phyloP scores from a whole-genome alignment of 2,329 filamentous ascomycete species.

The Phoma sp. region DNA sequence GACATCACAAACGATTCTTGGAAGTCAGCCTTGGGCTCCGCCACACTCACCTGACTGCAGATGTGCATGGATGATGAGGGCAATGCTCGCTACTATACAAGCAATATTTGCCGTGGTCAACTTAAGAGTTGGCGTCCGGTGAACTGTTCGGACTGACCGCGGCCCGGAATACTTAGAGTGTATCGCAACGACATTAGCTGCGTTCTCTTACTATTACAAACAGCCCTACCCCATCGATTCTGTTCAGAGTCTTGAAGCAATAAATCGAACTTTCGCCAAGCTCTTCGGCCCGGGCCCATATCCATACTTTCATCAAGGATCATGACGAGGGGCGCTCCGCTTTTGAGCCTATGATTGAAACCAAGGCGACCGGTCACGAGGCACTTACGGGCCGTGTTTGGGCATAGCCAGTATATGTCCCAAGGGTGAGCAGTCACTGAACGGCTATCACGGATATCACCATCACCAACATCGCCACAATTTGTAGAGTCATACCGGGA shows the following conservation, averaged over 20 bases:
- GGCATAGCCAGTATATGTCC: constrained; percentile 10
- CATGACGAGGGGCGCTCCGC: constrained; percentile 1
- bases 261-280: constrained; percentile 1
- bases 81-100: neutral
- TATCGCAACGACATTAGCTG: too few species aligned
- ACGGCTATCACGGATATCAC: constrained; percentile 2
- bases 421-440: constrained; percentile 16
- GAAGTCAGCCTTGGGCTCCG: constrained; percentile 26
- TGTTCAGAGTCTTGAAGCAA: neutral
- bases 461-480: constrained; percentile 7
- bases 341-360: neutral
- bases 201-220: too few species aligned
- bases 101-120: neutral
- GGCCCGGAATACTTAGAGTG: neutral
- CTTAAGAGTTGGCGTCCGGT: neutral
- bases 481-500: neutral
- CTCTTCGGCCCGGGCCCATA: constrained; percentile 7
- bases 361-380: constrained; percentile 3
- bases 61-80: neutral
- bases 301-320: neutral
- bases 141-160: neutral
- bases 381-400: neutral
- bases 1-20: neutral
- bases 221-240: too few species aligned
- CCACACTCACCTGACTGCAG: constrained; percentile 11